These are phyloP conservation scores for Monilinia vaccinii-corymbosi DNA, from an alignment of 2,329 filamentous ascomycete species.

Conservation along the genomic window DNA sequence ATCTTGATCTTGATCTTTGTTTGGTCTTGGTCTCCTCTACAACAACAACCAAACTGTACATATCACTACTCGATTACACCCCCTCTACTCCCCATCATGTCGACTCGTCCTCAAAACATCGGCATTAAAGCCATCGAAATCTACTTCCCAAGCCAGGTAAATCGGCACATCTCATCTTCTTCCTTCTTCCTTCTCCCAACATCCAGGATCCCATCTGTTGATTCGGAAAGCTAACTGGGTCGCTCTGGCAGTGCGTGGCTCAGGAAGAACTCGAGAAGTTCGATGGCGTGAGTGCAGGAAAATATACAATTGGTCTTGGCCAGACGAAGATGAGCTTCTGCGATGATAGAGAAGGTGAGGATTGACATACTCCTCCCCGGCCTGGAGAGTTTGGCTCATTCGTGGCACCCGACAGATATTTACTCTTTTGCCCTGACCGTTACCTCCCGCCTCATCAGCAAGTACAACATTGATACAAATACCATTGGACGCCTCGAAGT, in stretches of 20 bases:
- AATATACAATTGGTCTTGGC: conserved; percentile 85
- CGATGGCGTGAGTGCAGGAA: conserved; percentile 72
- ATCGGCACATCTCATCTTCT: conserved; percentile 26
- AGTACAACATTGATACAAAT: conserved; percentile 74
- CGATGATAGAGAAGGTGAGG: conserved; percentile 72
- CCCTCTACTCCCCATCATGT: conserved; percentile 41
- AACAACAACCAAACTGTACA: conserved; percentile 5
- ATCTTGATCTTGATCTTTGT: too few species aligned
- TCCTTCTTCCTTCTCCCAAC: too few species aligned
- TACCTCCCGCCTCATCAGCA: conserved; percentile 67
- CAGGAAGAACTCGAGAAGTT: conserved; percentile 77
- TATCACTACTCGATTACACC: too few species aligned
- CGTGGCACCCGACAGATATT: conserved; percentile 52
- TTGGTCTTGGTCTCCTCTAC: neutral
- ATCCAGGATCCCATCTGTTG: neutral
- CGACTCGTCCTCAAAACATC: conserved; percentile 73
- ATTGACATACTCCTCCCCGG: neutral
- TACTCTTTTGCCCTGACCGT: conserved; percentile 78
- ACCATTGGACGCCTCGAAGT: conserved; percentile 75
- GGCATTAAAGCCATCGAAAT: conserved; percentile 91
- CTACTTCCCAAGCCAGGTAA: conserved; percentile 78
- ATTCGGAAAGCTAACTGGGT: conserved; percentile 1
- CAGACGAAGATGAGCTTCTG: conserved; percentile 92
- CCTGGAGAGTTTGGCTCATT: conserved; percentile 6
- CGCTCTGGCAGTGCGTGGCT: conserved; percentile 60